Evolutionary conservation across 2,329 filamentous ascomycete genomes (phyloP), one percentile per base, ranked within the genome.

Genomic region (Fusarium mexicanum): DNA sequence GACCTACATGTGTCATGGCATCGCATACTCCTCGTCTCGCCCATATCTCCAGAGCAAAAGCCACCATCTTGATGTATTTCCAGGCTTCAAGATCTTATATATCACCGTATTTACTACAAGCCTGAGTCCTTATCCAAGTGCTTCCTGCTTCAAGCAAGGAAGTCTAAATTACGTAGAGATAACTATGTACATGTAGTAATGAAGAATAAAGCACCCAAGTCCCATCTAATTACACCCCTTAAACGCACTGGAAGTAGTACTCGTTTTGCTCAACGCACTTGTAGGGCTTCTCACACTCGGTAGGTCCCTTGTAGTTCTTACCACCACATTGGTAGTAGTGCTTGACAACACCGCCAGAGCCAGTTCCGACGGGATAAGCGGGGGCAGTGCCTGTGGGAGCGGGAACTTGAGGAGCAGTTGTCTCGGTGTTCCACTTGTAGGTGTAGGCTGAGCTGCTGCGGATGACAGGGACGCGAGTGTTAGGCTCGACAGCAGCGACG

Each of bases 251-350:
- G 37, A 55, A 70, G 63, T 77, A 77, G 41, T 61, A 77, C 43
- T 74, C 63, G 53, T 77, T 77, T 29, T 64, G 53, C 61, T 59
- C 58, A 8, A 69, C 44, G 44, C 75, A 77, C 53, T 58, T 58
- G 54, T 50, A 77, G 10, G 73, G 62, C 54, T 61, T 61, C 71
- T 77, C 75, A 17, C 75, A 77, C 66, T 69, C n/a, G 3, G 75
- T 77, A 18, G 75, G 38, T 3, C 75, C 75, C 22, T 55, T 37
- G 61, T 68, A 76, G 71, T 69, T 71, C 6, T 62, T 61, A 16
- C 75, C 75, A 3, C 75, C 75, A 20, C 75, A 77, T 63, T 77
- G 75, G 64, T 77, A 71, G 57, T 69, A 77, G 35, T 64, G 67
- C 61, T 72, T 67, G 20, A 58, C 74, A 8, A 51, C 13, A 17